Evolutionary conservation across 1,284 basidiomycete species (phyloP), one percentile per base, ranked within the genome.

Genomic region (Golubevia sp.): DNA sequence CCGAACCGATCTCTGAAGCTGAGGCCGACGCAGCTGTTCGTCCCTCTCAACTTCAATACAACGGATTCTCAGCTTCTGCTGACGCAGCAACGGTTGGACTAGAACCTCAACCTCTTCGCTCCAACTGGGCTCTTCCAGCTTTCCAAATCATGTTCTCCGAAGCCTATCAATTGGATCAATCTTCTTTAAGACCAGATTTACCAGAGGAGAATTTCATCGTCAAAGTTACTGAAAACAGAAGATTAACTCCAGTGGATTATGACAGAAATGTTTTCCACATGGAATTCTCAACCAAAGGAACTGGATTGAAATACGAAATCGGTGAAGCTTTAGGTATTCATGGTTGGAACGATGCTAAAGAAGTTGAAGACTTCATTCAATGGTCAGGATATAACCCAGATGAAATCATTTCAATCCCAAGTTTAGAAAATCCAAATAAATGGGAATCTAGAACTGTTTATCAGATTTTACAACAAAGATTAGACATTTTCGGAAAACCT

Each of bases 211-310:
- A 94, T 34, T 98, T 89, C 88, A 89, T 98, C 67, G 90, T 98
- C 66, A 94, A 91, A 20, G 95, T 95, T 81, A 89, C 91, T 5
- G 95, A 97, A 85, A 98, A 98, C 86, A 90, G 91, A 58, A 92
- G 96, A 34, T 89, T 99, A 59, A 99, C 96, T 0, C 97, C 97
- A 44, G 85, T 89, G 73, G 93, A 96, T 71, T 99, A 99, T 85
- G 93, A 98, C 85, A 92, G 97, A 71, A 98, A 99, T 85, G 94
- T 99, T 63, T 99, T 99, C 88, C 96, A 99, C 86, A 89, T 99
- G 83, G 96, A 98, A 87, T 94, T 99, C 84, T 90, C 94, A 84
- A 94, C 93, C 8, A 86, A 88, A 56, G 92, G 93, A 51, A 99
- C 97, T 18, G 94, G 93, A 7, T 88, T 99, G 72, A 94, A 91